Evolutionary conservation across 2,329 filamentous ascomycete species (phyloP).

Genomic region (Sporothrix phasma): DNA sequence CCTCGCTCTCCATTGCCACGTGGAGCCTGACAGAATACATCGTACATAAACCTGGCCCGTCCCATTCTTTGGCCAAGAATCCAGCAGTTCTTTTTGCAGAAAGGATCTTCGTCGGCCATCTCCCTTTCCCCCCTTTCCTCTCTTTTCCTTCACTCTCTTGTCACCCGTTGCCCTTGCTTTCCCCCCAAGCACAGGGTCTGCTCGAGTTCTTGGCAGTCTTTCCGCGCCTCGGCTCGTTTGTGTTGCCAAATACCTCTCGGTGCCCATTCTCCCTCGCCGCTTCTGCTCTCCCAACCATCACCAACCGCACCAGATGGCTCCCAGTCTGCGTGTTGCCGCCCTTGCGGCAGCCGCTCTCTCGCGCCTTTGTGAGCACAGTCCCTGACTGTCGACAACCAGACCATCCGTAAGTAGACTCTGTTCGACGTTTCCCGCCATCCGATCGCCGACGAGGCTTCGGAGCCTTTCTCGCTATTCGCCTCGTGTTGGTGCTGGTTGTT

Average conservation of each 20-base stretch:
- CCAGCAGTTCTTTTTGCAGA: background rate
- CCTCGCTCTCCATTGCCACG: conserved; percentile 5
- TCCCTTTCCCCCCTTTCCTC: background rate
- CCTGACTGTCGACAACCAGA: conserved; percentile 13
- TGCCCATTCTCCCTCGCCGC: background rate
- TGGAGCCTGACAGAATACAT: conserved; percentile 10
- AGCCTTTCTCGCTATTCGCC: background rate
- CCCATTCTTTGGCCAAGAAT: background rate
- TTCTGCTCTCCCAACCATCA: background rate
- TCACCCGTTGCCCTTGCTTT: background rate
- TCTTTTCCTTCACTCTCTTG: background rate
- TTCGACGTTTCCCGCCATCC: background rate
- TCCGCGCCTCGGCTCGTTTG: background rate
- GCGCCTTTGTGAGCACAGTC: conserved; percentile 13
- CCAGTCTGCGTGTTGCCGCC: conserved; percentile 4
- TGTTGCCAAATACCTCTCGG: no score
- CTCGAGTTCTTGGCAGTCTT: background rate
- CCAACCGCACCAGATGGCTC: background rate
- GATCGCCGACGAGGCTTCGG: no score
- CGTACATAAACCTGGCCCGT: background rate
- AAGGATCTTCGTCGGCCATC: conserved; percentile 13
- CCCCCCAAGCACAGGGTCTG: background rate
- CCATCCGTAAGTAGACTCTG: conserved; percentile 11
- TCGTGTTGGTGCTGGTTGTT: no score
- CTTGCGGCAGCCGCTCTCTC: conserved; percentile 11